phyloP scores from a whole-genome alignment of 441 rosid genomes.

The Euphorbia celastroides region DNA sequence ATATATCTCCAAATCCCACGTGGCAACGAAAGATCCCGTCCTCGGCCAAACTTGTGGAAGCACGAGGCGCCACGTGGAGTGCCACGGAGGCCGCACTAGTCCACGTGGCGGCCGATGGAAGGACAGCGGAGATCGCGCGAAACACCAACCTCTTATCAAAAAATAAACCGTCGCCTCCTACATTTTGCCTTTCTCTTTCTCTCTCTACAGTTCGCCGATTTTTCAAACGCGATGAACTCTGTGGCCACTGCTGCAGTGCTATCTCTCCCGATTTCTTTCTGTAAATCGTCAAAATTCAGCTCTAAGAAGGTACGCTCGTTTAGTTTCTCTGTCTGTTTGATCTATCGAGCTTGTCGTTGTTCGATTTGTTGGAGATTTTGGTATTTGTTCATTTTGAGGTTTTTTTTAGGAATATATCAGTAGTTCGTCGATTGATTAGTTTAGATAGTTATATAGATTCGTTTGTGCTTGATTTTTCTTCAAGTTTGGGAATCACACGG shows the following conservation, averaged over 20 bases:
- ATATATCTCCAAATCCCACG: conserved; percentile 53
- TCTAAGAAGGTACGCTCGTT: conserved; percentile 46
- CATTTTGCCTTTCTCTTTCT: background rate
- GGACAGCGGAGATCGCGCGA: conserved; percentile 70
- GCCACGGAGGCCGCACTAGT: conserved; percentile 11
- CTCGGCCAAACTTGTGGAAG: conserved; percentile 48
- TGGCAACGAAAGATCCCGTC: conserved; percentile 45
- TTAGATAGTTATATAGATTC: background rate
- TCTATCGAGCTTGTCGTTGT: conserved; percentile 14
- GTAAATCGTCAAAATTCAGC: conserved; percentile 42
- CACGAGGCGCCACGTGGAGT: conserved; percentile 44
- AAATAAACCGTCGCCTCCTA: conserved; percentile 18
- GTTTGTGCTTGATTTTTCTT: background rate
- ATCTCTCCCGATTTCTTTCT: conserved; percentile 61
- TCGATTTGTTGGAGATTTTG: background rate
- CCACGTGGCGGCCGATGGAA: conserved; percentile 63
- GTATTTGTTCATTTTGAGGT: too few relatives aligned
- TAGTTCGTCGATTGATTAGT: background rate
- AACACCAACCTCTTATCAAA: conserved; percentile 63
- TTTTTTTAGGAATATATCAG: background rate
- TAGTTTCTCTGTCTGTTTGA: background rate
- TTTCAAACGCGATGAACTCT: conserved; percentile 58
- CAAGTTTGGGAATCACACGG: too few relatives aligned
- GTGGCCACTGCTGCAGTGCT: conserved; percentile 63
- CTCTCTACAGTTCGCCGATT: conserved; percentile 3